Conservation (phyloP, 2,329 filamentous ascomycete species). For the Dothiorella sarmentorum region DNA sequence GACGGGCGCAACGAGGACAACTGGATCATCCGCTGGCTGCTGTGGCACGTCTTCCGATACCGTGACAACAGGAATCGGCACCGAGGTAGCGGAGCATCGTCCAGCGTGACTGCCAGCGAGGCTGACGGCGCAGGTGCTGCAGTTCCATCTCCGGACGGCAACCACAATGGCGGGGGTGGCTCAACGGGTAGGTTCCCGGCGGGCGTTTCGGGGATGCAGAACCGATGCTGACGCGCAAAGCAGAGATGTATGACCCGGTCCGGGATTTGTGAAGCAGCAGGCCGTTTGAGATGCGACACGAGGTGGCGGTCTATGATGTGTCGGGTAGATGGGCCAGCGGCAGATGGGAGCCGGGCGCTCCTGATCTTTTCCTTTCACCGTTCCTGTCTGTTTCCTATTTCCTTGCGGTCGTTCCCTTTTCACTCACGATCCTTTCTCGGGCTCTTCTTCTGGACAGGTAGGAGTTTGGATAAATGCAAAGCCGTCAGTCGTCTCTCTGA, state of each 20-base stretch:
- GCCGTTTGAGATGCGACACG: neutral
- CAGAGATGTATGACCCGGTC: conserved; percentile 18
- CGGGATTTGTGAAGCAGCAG: conserved; percentile 10
- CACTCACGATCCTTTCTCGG: neutral
- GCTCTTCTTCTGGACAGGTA: neutral
- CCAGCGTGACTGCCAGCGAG: conserved; percentile 17
- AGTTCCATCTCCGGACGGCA: conserved; percentile 14
- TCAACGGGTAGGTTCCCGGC: conserved; percentile 9
- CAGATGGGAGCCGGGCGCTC: neutral
- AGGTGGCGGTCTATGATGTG: neutral
- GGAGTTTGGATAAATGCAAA: conserved; percentile 5
- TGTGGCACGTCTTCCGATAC: conserved; percentile 53
- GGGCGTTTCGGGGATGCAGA: neutral
- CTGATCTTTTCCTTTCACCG: neutral
- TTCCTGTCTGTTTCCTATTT: neutral
- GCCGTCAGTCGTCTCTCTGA: neutral
- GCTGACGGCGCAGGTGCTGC: conserved; percentile 17
- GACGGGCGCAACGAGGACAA: conserved; percentile 45
- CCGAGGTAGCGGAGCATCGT: conserved; percentile 18
- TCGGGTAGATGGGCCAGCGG: neutral
- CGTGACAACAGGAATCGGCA: conserved; percentile 36
- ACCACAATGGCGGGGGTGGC: conserved; percentile 11
- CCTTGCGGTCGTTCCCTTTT: conserved; percentile 2
- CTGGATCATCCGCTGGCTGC: conserved; percentile 51
- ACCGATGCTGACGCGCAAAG: neutral